These are phyloP conservation scores for Fagopyrum tataricum DNA, from an alignment of 148 eudicot species.

Conservation along the genomic window DNA sequence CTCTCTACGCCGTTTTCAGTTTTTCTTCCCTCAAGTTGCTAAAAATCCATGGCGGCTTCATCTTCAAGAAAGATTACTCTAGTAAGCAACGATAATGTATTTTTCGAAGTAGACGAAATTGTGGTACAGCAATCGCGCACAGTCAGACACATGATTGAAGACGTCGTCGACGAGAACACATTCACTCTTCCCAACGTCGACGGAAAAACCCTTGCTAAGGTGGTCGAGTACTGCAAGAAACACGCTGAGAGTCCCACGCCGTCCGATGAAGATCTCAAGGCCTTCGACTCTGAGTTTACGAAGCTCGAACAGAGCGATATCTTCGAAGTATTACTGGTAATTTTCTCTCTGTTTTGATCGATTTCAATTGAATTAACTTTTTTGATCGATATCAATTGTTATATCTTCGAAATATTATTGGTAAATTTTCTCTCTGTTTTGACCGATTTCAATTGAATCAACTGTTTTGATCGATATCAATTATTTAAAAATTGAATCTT, in stretches of 20 bases:
- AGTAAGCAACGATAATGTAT: no score
- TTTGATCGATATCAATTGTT: no score
- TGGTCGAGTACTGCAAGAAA: not conserved
- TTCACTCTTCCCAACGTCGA: slow-evolving; percentile 1
- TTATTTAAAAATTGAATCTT: not conserved
- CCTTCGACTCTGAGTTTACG: not conserved
- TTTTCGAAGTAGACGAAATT: not conserved
- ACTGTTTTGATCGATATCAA: no score
- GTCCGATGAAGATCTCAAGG: not conserved
- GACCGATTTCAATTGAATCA: not conserved
- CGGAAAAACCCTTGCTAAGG: not conserved
- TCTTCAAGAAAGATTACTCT: no score
- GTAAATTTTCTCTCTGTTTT: not conserved
- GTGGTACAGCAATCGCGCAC: not conserved
- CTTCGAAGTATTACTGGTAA: not conserved
- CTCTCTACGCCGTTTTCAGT: no score
- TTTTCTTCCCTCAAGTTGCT: no score
- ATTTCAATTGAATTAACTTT: not conserved
- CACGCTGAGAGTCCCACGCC: not conserved
- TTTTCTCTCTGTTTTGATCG: not conserved
- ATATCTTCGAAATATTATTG: no score
- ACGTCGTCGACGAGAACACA: not conserved
- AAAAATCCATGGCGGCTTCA: no score
- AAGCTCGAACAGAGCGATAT: not conserved
- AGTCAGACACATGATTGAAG: not conserved